These are phyloP conservation scores for Clarireedia paspali DNA, from an alignment of 2,329 filamentous ascomycete species.

Conservation along the genomic window DNA sequence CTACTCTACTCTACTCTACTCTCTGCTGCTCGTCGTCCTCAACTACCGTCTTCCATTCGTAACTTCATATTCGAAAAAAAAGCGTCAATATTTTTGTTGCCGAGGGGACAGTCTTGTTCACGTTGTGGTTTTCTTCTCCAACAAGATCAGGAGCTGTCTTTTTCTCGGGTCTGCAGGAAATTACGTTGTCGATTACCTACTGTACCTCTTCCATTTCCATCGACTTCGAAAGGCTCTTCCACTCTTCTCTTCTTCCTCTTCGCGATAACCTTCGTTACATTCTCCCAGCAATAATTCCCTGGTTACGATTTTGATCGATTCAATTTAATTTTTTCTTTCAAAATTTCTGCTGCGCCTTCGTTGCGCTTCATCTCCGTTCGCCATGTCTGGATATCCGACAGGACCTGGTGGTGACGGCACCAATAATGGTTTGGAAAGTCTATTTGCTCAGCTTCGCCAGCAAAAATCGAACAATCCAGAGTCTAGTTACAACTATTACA, in stretches of 20 bases:
- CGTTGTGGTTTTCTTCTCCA: too few relatives aligned
- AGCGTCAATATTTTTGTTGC: not conserved
- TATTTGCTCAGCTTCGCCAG: constrained; percentile 30
- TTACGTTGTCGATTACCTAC: not conserved
- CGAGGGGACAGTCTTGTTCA: too few relatives aligned
- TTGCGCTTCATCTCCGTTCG: constrained; percentile 24
- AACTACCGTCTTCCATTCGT: not conserved
- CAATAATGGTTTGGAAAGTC: constrained; percentile 25
- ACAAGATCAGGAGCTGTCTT: not conserved
- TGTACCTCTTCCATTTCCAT: not conserved
- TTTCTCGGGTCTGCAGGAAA: too few relatives aligned
- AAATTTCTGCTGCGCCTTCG: constrained; percentile 22
- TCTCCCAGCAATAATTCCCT: not conserved
- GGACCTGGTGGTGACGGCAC: constrained; percentile 16
- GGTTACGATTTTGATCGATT: constrained; percentile 20
- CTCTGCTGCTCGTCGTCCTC: not conserved
- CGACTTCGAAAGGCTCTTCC: not conserved
- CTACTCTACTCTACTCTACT: not conserved
- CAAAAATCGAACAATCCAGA: constrained; percentile 23
- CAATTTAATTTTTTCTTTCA: constrained; percentile 18
- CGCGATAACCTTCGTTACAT: constrained; percentile 8
- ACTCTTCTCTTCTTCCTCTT: constrained; percentile 1
- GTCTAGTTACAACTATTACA: constrained; percentile 26
- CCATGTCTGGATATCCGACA: constrained; percentile 30
- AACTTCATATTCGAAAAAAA: not conserved